Percentiles rank a stretch among this genome's conserved stretches.
phyloP scores from a whole-genome alignment of 1,284 basidiomycete genomes.

The Malassezia sp. region DNA sequence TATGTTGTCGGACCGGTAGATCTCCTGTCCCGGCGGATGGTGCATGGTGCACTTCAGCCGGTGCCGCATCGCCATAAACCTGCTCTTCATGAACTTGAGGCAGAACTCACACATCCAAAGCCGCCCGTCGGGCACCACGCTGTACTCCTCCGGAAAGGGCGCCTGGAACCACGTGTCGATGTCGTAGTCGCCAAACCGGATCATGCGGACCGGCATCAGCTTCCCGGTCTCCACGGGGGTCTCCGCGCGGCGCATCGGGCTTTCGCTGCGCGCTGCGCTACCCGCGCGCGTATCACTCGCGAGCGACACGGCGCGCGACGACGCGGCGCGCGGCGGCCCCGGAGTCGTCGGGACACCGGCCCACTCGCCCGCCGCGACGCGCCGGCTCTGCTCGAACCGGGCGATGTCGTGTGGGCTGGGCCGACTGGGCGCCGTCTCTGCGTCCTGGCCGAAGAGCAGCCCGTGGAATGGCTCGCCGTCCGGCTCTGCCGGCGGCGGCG shows the following conservation, averaged over 20 bases:
- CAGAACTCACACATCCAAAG: conserved; percentile 98
- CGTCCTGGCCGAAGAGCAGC: conserved; percentile 59
- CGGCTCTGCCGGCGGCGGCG: background rate
- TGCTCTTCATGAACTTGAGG: conserved; percentile 94
- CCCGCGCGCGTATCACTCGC: conserved; percentile 5
- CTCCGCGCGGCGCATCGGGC: conserved; percentile 17
- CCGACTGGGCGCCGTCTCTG: conserved; percentile 63
- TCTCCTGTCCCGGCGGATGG: conserved; percentile 95
- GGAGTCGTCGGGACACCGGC: conserved; percentile 17
- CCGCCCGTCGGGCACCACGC: conserved; percentile 77
- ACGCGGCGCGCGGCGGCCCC: background rate
- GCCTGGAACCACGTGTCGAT: conserved; percentile 99
- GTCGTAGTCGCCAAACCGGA: conserved; percentile 86
- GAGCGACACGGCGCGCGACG: conserved; percentile 9
- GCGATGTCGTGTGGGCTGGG: conserved; percentile 61
- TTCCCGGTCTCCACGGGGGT: conserved; percentile 22
- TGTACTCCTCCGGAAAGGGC: conserved; percentile 96
- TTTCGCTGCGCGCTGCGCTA: background rate
- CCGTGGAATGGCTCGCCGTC: conserved; percentile 62
- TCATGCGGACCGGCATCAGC: conserved; percentile 48
- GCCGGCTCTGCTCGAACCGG: conserved; percentile 63
- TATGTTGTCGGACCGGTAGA: conserved; percentile 76
- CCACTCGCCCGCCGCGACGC: conserved; percentile 58
- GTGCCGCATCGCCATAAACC: conserved; percentile 76
- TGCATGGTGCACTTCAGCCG: conserved; percentile 79